Base-by-base conservation (phyloP, 2,329 filamentous ascomycete genomes). In the Sarocladium oryzae region DNA sequence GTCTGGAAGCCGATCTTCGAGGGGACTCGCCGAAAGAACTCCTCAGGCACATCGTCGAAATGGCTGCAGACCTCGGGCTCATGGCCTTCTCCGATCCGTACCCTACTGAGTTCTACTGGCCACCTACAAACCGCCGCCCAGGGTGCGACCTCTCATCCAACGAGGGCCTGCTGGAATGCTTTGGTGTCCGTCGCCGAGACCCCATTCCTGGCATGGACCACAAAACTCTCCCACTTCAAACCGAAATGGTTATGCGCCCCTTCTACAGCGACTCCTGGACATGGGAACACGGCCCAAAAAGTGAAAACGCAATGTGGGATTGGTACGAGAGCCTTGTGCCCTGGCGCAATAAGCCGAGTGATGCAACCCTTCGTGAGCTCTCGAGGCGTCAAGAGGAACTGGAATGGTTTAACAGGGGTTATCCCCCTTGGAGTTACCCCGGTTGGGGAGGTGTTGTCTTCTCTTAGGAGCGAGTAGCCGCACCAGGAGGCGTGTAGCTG, bases 101-200 rank as follows among this genome's bases (percentile, higher is more conserved):
- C 21, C 40, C 40, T n/a, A 26, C 4, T n/a, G 40, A 45, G 40
- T 30, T 45, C 40, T 45, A 28, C 40, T 45, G 40, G 40, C 40
- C 40, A 4, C 24, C 24, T 4, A 10, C 40, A n/a, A 30, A 45
- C 23, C 37, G 37, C 37, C 20, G 37, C 37, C 16, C 9, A 7
- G 37, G 37, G 6, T 23, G 16, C 15, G 37, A 40, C 18, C 37
- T 18, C 4, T 40, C 16, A 3, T 7, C 16, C 18, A 40, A 40
- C 37, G 37, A 23, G 8, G 37, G 37, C 15, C 20, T 21, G 4
- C 18, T 40, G 16, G 16, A 40, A 21, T 40, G 37, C 18, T 40
- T 40, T 23, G 37, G 37, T 7, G 37, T 40, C 20, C 37, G 37
- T 16, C 4, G 8, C 16, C 37, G 37, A 23, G 6, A 21, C 8